phyloP scores from a whole-genome alignment of 805 yeast genomes.

The Pichia paraexigua region DNA sequence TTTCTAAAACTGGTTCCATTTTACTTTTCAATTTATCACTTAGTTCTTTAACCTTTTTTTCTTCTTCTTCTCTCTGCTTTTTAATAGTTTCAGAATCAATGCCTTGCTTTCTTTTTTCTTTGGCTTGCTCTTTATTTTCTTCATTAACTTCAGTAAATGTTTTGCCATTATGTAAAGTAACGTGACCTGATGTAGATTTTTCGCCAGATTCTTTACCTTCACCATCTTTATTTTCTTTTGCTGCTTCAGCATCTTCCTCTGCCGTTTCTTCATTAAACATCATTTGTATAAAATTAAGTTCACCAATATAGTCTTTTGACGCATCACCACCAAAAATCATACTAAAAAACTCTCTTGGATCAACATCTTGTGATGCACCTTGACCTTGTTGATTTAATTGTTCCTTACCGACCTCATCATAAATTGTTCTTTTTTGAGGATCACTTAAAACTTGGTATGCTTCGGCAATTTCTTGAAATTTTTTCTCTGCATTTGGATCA shows the following conservation, averaged over 20 bases:
- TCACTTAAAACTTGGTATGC: conserved; percentile 76
- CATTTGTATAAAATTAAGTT: conserved; percentile 69
- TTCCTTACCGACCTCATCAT: conserved; percentile 71
- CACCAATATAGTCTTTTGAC: conserved; percentile 81
- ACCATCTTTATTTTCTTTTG: conserved; percentile 20
- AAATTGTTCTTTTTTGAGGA: conserved; percentile 52
- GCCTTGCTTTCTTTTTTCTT: conserved; percentile 13
- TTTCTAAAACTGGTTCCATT: conserved; percentile 32
- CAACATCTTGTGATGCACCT: conserved; percentile 55
- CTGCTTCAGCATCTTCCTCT: conserved; percentile 38
- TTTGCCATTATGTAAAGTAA: conserved; percentile 8
- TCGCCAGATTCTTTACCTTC: neutral
- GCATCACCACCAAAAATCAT: conserved; percentile 87
- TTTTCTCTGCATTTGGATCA: conserved; percentile 67
- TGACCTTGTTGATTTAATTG: conserved; percentile 36
- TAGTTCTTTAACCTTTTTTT: conserved; percentile 48
- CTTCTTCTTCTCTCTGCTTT: conserved; percentile 29
- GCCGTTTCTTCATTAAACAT: conserved; percentile 36
- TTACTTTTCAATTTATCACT: conserved; percentile 42
- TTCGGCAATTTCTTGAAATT: conserved; percentile 54
- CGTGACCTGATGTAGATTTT: neutral
- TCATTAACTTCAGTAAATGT: conserved; percentile 10
- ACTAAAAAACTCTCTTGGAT: conserved; percentile 63
- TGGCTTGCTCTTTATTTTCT: conserved; percentile 8
- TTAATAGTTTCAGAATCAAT: conserved; percentile 22